Evolutionary conservation across 345 rosid genomes (phyloP), one percentile per base, ranked within the genome.

Genomic region (Gossypium thurberi): DNA sequence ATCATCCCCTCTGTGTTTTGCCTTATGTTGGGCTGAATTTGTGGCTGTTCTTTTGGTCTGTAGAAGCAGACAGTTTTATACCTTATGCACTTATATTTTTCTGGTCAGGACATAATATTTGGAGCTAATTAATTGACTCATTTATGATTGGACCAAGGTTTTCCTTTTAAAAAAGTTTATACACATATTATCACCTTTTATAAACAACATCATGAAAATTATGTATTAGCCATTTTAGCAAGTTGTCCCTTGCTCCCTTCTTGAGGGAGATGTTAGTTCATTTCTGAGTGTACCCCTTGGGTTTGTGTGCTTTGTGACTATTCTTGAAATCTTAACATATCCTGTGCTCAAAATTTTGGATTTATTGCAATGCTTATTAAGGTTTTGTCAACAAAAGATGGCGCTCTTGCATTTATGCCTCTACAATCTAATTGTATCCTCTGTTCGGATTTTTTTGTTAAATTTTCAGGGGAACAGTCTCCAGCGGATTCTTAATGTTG

Each of bases 401-500:
- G 33, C 50, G 11, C 17, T 65, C 40, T 47, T 44, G n/a, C 56
- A 42, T 52, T 43, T 50, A 43, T 60, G 17, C 46, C 48, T 65
- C 60, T 65, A 68, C 63, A 61, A 67, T 79, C 55, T 79, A 55
- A 28, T 47, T 37, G 1, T 74, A 40, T 9, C 46, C 61, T 80
- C 20, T 63, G 47, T 59, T 77, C 37, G 25, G 59, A 7, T 57
- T n/a, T 79, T 79, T 60, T 6, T 70, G 43, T 73, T 67, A 37
- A 69, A 75, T 67, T 76, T 8, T 43, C 71, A 95, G 99, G 99
- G 97, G 23, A 86, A 95, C 78, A 81, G 88, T 75, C 85, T 92
- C 58, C 69, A 84, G 57, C 89, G 99, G 83, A 85, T 85, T 78
- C 79, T 95, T 65, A 71, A 89, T 71, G 98, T 95, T 84, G 94